phyloP scores from a whole-genome alignment of 345 rosid species.

The Schrenkiella parvula region DNA sequence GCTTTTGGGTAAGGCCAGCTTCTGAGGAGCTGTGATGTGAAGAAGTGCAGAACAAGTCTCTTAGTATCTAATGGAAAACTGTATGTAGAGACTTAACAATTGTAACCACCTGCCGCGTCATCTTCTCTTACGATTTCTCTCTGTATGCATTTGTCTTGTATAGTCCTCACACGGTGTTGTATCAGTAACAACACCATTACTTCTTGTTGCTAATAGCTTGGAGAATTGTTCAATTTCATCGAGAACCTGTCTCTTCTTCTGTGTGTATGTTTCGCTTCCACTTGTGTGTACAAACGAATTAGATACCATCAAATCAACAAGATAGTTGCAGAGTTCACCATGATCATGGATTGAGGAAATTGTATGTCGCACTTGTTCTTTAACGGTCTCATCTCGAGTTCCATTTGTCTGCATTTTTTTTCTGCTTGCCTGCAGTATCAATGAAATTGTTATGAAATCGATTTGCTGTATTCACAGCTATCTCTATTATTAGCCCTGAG shows the following conservation, averaged over 20 bases:
- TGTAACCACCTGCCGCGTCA: neutral
- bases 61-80: conserved; percentile 40
- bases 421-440: conserved; percentile 58
- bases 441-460: conserved; percentile 1
- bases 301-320: conserved; percentile 52
- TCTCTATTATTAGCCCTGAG: neutral
- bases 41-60: conserved; percentile 35
- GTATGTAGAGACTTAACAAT: conserved; percentile 3
- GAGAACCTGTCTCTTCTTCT: conserved; percentile 38
- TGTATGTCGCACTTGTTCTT: conserved; percentile 26
- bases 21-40: conserved; percentile 48
- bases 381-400: conserved; percentile 20
- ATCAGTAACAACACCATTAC: conserved; percentile 15
- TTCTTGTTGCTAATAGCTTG: conserved; percentile 26
- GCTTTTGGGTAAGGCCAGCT: conserved; percentile 54
- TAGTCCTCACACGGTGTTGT: neutral
- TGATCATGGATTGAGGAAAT: conserved; percentile 27
- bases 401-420: conserved; percentile 38
- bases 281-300: conserved; percentile 12
- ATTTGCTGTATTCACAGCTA: neutral
- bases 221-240: conserved; percentile 64
- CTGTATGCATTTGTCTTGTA: conserved; percentile 3
- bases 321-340: conserved; percentile 45
- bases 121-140: neutral
- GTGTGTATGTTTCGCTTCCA: conserved; percentile 7